Base-by-base conservation (phyloP, 495 filamentous ascomycete genomes). In the Hypoxylon crocopeplum region DNA sequence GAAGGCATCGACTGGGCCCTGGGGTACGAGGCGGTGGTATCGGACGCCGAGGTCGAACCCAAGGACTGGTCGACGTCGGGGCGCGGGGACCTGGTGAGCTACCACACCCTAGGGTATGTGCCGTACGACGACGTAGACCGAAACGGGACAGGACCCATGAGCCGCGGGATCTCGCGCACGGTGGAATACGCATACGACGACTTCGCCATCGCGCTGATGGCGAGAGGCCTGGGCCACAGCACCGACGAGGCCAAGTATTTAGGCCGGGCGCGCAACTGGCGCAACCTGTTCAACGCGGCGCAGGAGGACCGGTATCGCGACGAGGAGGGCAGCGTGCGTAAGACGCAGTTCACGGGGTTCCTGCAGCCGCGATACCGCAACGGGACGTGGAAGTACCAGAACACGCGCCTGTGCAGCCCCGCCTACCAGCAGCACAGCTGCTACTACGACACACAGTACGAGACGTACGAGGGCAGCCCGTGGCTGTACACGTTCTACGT, bases 161-260 rank as follows among this genome's bases (percentile, higher is more conserved):
- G 82, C 8, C 83, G 88, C 10, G 82, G 79, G 48, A 77, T 91
- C 24, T 86, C 82, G 6, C 75, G 87, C 1, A 88, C 86, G 0
- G 82, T 90, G 11, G 88, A 90, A 63, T 90, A 91, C 70, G 83
- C 86, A 3, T 90, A 90, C 72, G 81, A 90, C 50, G 88, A 91
- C 67, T 91, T 88, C 49, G 70, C 75, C 44, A 79, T 86, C 17
- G 77, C 83, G 11, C 59, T 73, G 13, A 77, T 87, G 37, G 83
- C 85, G 33, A 72, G 75, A 48, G 78, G 74, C 1, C 74, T 86
- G 0, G 81, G 79, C 3, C 77, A 81, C 40, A 70, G 69, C 12
- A 71, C 65, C 0, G 79, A 82, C 52, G 71, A 73, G 32, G 63
- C 73, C 36, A 88, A 87, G 53, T 88, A 88, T 67, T 67, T 75